Conservation (phyloP, 2,329 filamentous ascomycete species). For the Stemphylium beticola region DNA sequence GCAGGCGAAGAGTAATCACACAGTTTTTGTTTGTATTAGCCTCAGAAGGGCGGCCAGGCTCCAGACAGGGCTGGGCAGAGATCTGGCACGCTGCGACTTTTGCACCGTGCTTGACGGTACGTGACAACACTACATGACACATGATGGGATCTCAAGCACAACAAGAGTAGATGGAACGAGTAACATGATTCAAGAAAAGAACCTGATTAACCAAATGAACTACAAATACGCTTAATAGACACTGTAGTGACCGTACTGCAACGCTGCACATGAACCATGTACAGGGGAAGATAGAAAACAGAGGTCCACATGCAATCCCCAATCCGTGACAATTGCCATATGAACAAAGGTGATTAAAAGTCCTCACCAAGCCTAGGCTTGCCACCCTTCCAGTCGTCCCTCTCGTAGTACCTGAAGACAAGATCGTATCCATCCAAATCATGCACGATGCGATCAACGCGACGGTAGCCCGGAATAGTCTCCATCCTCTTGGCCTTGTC, state of each 20-base stretch:
- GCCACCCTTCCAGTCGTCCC: conserved; percentile 77
- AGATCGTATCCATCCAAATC: conserved; percentile 97
- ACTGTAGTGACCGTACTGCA: conserved; percentile 12
- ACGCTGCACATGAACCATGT: neutral
- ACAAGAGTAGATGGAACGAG: too few species aligned
- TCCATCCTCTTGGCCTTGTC: conserved; percentile 68
- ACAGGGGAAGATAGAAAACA: neutral
- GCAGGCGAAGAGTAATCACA: too few species aligned
- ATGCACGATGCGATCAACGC: conserved; percentile 94
- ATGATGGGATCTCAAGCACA: too few species aligned
- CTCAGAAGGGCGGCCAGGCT: too few species aligned
- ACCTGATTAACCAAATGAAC: neutral
- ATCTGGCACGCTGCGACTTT: too few species aligned
- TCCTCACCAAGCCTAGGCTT: conserved; percentile 66
- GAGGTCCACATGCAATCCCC: neutral
- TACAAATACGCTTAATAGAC: neutral
- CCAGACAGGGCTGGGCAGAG: too few species aligned
- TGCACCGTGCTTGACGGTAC: too few species aligned
- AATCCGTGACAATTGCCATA: neutral
- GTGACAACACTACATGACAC: too few species aligned
- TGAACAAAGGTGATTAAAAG: neutral
- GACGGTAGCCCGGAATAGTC: conserved; percentile 80
- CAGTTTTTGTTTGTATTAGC: too few species aligned
- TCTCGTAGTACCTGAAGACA: conserved; percentile 95
- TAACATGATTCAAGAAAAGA: neutral